Evolutionary conservation across 768 basidiomycete species (phyloP).

Genomic region (Chlorophyllum brunneum): DNA sequence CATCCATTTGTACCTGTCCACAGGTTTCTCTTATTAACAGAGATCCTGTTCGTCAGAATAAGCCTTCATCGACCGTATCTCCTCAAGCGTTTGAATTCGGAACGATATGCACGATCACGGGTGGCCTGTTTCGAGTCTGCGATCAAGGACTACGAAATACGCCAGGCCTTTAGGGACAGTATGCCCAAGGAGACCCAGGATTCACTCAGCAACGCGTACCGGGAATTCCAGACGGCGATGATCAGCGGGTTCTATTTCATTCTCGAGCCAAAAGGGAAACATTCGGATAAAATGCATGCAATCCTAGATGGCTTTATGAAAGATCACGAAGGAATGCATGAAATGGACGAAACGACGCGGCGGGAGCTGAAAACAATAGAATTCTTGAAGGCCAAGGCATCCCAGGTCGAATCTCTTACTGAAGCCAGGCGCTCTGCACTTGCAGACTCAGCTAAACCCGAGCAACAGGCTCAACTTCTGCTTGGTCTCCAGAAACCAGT

Average conservation of each 20-base stretch:
- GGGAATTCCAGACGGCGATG: slow-evolving; percentile 89
- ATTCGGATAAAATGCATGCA: slow-evolving; percentile 68
- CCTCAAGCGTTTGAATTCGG: slow-evolving; percentile 70
- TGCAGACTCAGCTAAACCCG: slow-evolving; percentile 24
- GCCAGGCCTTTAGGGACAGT: slow-evolving; percentile 60
- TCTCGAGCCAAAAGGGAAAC: slow-evolving; percentile 68
- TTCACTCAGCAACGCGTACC: slow-evolving; percentile 76
- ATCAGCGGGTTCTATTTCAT: slow-evolving; percentile 85
- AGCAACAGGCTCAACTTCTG: slow-evolving; percentile 49
- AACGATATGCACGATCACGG: slow-evolving; percentile 78
- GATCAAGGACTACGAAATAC: slow-evolving; percentile 79
- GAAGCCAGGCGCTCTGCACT: slow-evolving; percentile 24
- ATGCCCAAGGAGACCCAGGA: slow-evolving; percentile 61
- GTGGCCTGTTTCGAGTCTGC: slow-evolving; percentile 90
- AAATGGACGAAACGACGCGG: slow-evolving; percentile 79
- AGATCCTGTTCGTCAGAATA: slow-evolving; percentile 83
- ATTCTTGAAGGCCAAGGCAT: slow-evolving; percentile 69
- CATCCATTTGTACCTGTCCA: slow-evolving; percentile 72
- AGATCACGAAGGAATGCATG: slow-evolving; percentile 59
- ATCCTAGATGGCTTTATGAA: slow-evolving; percentile 77
- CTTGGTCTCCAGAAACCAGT: slow-evolving; percentile 42
- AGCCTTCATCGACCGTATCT: slow-evolving; percentile 87
- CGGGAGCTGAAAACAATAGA: slow-evolving; percentile 84
- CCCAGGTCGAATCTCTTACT: slow-evolving; percentile 42
- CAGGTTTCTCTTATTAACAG: slow-evolving; percentile 85